Evolutionary conservation across 805 yeast species (phyloP), one percentile per base, ranked within the genome.

Genomic region (Isabelozyma gotoi): DNA sequence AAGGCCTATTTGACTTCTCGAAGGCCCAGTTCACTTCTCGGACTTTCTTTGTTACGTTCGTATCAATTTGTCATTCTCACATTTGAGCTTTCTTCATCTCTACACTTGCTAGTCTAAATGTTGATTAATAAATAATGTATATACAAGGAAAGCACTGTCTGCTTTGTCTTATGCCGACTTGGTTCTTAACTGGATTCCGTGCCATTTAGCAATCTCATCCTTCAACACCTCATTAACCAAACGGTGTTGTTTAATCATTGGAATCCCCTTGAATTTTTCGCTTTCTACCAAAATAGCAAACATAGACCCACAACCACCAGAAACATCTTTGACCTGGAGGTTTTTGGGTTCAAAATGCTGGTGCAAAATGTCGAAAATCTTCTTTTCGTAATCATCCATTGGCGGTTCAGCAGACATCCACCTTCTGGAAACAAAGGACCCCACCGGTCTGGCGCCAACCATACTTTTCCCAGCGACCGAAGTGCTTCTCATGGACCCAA

Each of bases 261-360:
- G 71, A 36, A 88, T 59, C 0, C 96, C 96, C 53, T 85, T 81
- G 67, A 94, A 94, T 56, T 80, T 70, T 2, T 72, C 74, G 42
- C 94, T 82, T 37, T 82, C 85, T 14, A 94, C 78, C 45, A 75
- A 69, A 40, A 94, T 92, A 38, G 96, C 89, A 67, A 89, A 94
- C 99, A 94, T 94, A 5, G 97, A 90, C 1, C 99, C 99, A 67
- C 99, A 94, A 0, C 99, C 99, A 15, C 74, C 98, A 19, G 94
- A 84, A 7, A 92, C 82, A 60, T 92, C 98, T 50, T 75, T 72
- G 5, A 92, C 97, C 19, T 75, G 73, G 37, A 91, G 67, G 29
- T 64, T 65, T 21, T 67, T 62, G 2, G 99, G 97, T 5, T 69
- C 51, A 38, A 92, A 77, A 42, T 75, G 75, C 18, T 71, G 62